Evolutionary conservation across 345 rosid species (phyloP).

Genomic region (Salix purpurea): DNA sequence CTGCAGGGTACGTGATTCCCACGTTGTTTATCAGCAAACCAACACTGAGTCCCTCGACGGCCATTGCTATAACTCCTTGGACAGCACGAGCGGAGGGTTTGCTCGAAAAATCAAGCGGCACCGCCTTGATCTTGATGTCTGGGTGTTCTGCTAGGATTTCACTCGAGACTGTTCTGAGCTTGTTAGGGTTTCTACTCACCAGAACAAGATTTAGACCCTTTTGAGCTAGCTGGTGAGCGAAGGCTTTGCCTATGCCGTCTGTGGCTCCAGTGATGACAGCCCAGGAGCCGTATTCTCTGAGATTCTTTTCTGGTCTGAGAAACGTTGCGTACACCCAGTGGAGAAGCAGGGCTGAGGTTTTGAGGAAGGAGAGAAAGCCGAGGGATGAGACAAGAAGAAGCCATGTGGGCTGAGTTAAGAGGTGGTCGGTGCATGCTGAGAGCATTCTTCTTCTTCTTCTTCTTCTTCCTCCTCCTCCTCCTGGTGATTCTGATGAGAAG

Average conservation of each 20-base stretch:
- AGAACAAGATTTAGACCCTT: slow-evolving; percentile 64
- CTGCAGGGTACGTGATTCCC: slow-evolving; percentile 73
- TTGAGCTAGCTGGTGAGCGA: slow-evolving; percentile 55
- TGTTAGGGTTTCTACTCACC: slow-evolving; percentile 53
- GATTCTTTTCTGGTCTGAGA: slow-evolving; percentile 42
- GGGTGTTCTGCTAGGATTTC: slow-evolving; percentile 43
- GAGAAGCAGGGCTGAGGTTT: slow-evolving; percentile 21
- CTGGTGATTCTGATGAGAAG: not conserved
- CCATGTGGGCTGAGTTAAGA: not conserved
- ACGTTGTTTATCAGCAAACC: slow-evolving; percentile 81
- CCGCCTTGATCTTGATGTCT: slow-evolving; percentile 31
- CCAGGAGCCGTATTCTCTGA: slow-evolving; percentile 74
- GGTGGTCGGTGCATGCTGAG: not conserved
- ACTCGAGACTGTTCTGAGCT: slow-evolving; percentile 39
- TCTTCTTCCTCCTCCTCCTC: not conserved
- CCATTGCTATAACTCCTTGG: slow-evolving; percentile 35
- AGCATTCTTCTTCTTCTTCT: not conserved
- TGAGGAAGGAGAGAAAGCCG: not conserved
- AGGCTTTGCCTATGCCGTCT: slow-evolving; percentile 80
- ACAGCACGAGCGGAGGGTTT: slow-evolving; percentile 5
- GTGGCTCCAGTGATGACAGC: slow-evolving; percentile 86
- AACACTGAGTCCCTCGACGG: slow-evolving; percentile 47
- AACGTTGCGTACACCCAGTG: slow-evolving; percentile 42
- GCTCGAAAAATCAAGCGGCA: slow-evolving; percentile 54
- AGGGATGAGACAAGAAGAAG: slow-evolving; percentile 8